A percentile compares a stretch with the other conserved stretches of the same genome.
phyloP scores from a whole-genome alignment of 768 basidiomycete species.

The Collybia sp. region DNA sequence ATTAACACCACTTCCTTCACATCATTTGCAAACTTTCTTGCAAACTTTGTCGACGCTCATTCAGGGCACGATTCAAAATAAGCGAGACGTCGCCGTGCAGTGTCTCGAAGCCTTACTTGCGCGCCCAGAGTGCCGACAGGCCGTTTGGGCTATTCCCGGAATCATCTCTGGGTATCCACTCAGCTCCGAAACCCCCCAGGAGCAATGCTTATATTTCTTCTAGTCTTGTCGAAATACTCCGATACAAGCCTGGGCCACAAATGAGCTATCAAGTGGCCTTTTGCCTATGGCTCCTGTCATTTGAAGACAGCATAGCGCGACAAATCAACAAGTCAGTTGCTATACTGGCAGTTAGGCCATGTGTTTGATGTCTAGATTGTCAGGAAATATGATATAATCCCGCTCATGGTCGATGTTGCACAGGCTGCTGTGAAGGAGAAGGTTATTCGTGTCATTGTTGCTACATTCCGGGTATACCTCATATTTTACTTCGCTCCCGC shows the following conservation, averaged over 20 bases:
- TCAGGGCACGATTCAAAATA: conserved; percentile 55
- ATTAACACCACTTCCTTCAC: conserved; percentile 38
- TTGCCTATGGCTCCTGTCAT: conserved; percentile 92
- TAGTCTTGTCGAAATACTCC: conserved; percentile 82
- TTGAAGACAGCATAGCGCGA: conserved; percentile 81
- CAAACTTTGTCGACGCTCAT: conserved; percentile 55
- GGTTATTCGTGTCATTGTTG: conserved; percentile 88
- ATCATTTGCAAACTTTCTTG: conserved; percentile 59
- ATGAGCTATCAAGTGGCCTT: conserved; percentile 94
- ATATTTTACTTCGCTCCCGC: conserved; percentile 6
- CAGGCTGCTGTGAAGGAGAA: conserved; percentile 95
- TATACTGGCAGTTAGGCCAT: too few relatives aligned
- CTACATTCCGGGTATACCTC: conserved; percentile 68
- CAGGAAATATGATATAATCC: conserved; percentile 89
- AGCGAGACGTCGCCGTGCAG: conserved; percentile 88
- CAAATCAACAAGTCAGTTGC: conserved; percentile 76
- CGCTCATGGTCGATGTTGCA: conserved; percentile 77
- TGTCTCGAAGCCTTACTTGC: conserved; percentile 83
- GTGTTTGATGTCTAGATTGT: neutral
- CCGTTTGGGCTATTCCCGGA: conserved; percentile 72
- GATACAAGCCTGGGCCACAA: conserved; percentile 80
- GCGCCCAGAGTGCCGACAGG: conserved; percentile 72
- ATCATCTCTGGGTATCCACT: conserved; percentile 60
- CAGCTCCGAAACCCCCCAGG: neutral
- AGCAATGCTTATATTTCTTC: neutral